Conservation (phyloP, 2,329 filamentous ascomycete species). For the Fusarium sp. region DNA sequence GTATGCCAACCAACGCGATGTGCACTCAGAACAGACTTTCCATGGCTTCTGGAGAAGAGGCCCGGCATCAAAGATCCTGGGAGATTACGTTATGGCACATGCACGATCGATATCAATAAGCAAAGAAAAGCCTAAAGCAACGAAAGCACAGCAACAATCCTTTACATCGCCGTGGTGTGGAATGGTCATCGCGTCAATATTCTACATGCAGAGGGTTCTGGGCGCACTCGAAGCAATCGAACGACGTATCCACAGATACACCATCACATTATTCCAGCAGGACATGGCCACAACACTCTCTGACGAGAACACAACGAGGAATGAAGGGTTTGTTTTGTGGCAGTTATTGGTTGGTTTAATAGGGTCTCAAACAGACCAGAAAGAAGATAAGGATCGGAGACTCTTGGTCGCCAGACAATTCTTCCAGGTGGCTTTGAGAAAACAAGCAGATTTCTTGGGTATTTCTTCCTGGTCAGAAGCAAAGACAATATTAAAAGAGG, state of each 20-base stretch:
- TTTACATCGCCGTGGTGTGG: slow-evolving; percentile 6
- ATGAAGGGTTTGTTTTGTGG: slow-evolving; percentile 7
- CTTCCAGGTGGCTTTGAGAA: background rate
- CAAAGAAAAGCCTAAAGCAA: rapidly evolving
- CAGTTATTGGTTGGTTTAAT: background rate
- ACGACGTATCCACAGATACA: background rate
- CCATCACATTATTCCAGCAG: background rate
- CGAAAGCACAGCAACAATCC: rapidly evolving
- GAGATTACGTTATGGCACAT: slow-evolving; percentile 12
- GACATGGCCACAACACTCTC: background rate
- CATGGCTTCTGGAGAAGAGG: slow-evolving; percentile 16
- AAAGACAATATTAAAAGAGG: background rate
- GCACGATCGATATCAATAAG: background rate
- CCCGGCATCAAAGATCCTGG: background rate
- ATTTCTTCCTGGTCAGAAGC: slow-evolving; percentile 6
- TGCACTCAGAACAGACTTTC: background rate
- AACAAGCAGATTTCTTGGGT: background rate
- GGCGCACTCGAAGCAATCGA: background rate
- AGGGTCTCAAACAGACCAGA: background rate
- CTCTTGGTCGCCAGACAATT: background rate
- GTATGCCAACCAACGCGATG: rapidly evolving
- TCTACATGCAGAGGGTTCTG: slow-evolving; percentile 8
- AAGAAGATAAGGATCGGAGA: background rate
- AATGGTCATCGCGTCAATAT: background rate
- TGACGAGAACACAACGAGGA: rapidly evolving